Percentiles rank a stretch among this genome's conserved stretches.
Conservation (phyloP, 768 basidiomycete genomes). For the Tricholoma terreum region DNA sequence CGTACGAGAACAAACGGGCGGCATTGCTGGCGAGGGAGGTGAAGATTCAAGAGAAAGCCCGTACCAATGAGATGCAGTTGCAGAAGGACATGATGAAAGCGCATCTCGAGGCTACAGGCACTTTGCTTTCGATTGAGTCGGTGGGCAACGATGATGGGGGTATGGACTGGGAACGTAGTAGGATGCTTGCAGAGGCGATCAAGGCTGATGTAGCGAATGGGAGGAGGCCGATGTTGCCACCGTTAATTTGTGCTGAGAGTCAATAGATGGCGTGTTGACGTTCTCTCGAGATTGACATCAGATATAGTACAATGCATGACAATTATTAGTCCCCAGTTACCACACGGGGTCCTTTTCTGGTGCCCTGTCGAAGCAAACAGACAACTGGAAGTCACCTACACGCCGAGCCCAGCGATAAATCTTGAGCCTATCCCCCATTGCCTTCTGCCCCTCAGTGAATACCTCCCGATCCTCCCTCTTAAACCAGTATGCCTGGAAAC, state of each 20-base stretch:
- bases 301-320: background rate
- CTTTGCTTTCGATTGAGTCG: conserved; percentile 23
- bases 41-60: conserved; percentile 4
- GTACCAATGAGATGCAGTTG: conserved; percentile 1
- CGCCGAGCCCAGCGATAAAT: conserved; percentile 23
- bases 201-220: conserved; percentile 27
- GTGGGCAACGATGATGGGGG: conserved; percentile 28
- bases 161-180: conserved; percentile 37
- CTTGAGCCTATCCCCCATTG: conserved; percentile 13
- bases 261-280: conserved; percentile 1
- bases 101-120: conserved; percentile 5
- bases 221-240: conserved; percentile 27
- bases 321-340: conserved; percentile 3
- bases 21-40: conserved; percentile 15
- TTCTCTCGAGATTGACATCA: background rate
- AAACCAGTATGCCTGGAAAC: conserved; percentile 32
- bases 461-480: conserved; percentile 16
- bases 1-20: conserved; percentile 27
- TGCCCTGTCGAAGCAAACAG: conserved; percentile 23
- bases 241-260: conserved; percentile 30
- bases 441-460: conserved; percentile 18
- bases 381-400: conserved; percentile 18
- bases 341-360: conserved; percentile 21
- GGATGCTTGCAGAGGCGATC: conserved; percentile 27
- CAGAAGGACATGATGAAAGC: background rate